Evolutionary conservation across 306 rosid genomes (phyloP), one percentile per base, ranked within the genome.

Genomic region (Citrullus colocynthis): DNA sequence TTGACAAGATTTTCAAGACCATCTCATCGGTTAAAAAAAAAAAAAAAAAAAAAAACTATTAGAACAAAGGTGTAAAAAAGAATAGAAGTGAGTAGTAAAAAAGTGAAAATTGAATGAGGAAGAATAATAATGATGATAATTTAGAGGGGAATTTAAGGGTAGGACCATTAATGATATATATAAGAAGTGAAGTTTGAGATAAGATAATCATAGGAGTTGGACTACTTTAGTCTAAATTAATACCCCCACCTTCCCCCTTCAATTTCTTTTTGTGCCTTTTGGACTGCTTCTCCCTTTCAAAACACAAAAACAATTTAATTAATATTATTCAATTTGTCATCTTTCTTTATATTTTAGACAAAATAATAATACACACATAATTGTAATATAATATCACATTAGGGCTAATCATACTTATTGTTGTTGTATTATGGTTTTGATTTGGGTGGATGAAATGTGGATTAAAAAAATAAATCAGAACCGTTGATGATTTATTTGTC

Each of bases 141-240:
- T 41, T 44, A 42, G 54, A 69, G 15, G 54, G 34, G 13, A 69
- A 39, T 32, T 69, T 41, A 69, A 48, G 54, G 16, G 75, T 44
- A 21, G 75, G 75, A 6, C 36, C 75, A 70, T 70, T 44, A 70
- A 70, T 70, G 54, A 70, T 70, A 70, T 44, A 70, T 70, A 70
- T 44, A 70, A 21, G 75, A 70, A 70, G 75, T 70, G 75, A 48
- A 44, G 57, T 44, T 48, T 70, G 75, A 70, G 57, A 70, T 70
- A 70, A 70, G 75, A 70, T 70, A 44, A 70, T 70, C 56, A 70
- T 42, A 70, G 30, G 56, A 70, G 18, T 44, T 20, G 30, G 75
- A 70, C 75, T 70, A 70, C 32, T 70, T 44, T 70, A 49, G 57
- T 44, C 75, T 57, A 70, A 70, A 70, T 44, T 70, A 70, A 70